Evolutionary conservation across 2,329 filamentous ascomycete genomes (phyloP).

Genomic region (Pseudogymnoascus sp.): DNA sequence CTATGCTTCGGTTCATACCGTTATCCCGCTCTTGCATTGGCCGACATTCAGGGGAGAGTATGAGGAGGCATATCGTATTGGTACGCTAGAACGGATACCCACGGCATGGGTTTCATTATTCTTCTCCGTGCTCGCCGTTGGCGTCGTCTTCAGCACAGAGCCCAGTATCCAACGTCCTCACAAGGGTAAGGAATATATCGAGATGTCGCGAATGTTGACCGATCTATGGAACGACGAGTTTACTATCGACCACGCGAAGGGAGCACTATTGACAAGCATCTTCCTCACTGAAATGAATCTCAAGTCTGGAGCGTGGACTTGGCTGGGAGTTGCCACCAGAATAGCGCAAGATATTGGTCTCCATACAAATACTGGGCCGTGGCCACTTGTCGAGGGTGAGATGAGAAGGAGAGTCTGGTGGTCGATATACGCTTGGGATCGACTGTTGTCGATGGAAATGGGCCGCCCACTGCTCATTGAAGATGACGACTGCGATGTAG

Average conservation of each 20-base stretch:
- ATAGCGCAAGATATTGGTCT: slow-evolving; percentile 78
- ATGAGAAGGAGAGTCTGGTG: slow-evolving; percentile 89
- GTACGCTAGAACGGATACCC: slow-evolving; percentile 51
- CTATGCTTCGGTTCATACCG: slow-evolving; percentile 65
- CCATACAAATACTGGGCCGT: slow-evolving; percentile 64
- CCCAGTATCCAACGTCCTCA: slow-evolving; percentile 44
- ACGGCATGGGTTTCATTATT: slow-evolving; percentile 71
- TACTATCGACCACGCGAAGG: slow-evolving; percentile 65
- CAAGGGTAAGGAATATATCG: slow-evolving; percentile 59
- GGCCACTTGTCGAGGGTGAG: slow-evolving; percentile 70
- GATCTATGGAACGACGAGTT: slow-evolving; percentile 78
- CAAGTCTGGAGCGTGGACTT: slow-evolving; percentile 76
- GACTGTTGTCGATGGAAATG: slow-evolving; percentile 69
- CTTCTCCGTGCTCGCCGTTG: slow-evolving; percentile 76
- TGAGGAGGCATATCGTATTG: slow-evolving; percentile 64
- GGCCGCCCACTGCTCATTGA: slow-evolving; percentile 75
- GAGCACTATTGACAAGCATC: slow-evolving; percentile 64
- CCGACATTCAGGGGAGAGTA: slow-evolving; percentile 70
- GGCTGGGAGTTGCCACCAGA: slow-evolving; percentile 71
- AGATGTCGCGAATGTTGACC: slow-evolving; percentile 59
- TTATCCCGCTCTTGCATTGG: slow-evolving; percentile 84
- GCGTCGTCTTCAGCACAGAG: slow-evolving; percentile 61
- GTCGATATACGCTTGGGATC: slow-evolving; percentile 84
- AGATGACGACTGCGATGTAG: slow-evolving; percentile 80
- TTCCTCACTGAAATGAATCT: slow-evolving; percentile 81